Evolutionary conservation across 2,329 filamentous ascomycete genomes (phyloP).

Genomic region (Xylaria sp.): DNA sequence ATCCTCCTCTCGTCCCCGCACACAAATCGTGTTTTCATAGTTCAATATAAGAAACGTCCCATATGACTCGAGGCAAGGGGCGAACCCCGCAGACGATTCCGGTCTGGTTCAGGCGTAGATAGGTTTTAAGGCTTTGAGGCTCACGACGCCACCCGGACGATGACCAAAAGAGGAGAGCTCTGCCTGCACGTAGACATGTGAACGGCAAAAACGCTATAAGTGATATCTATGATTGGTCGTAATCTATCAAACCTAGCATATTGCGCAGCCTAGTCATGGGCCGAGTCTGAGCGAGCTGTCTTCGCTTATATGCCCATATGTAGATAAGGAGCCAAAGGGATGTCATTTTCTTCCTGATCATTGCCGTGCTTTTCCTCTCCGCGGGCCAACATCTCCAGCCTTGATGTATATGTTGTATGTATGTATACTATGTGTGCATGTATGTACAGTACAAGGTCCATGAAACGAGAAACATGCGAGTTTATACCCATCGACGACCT

Average conservation of each 20-base stretch:
- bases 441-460: conserved; percentile 19
- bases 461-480: conserved; percentile 10
- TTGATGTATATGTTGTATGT: conserved; percentile 11
- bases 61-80: conserved; percentile 28
- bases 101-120: conserved; percentile 17
- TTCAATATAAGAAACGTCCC: conserved; percentile 30
- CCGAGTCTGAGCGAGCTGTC: neutral
- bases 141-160: conserved; percentile 30
- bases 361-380: conserved; percentile 8
- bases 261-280: conserved; percentile 1
- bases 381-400: conserved; percentile 12
- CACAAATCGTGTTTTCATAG: conserved; percentile 19
- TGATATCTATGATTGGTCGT: conserved; percentile 21
- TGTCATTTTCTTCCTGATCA: conserved; percentile 12
- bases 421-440: neutral
- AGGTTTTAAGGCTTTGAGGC: conserved; percentile 32
- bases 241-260: conserved; percentile 17
- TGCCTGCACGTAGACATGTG: conserved; percentile 30
- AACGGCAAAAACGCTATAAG: conserved; percentile 11
- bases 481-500: conserved; percentile 12
- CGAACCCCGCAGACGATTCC: conserved; percentile 27
- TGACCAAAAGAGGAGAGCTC: conserved; percentile 15
- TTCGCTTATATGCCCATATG: conserved; percentile 30
- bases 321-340: conserved; percentile 17
- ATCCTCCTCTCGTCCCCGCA: conserved; percentile 31